Evolutionary conservation across 192 early-diverging fungal species (phyloP).

Genomic region (Podila horticola): DNA sequence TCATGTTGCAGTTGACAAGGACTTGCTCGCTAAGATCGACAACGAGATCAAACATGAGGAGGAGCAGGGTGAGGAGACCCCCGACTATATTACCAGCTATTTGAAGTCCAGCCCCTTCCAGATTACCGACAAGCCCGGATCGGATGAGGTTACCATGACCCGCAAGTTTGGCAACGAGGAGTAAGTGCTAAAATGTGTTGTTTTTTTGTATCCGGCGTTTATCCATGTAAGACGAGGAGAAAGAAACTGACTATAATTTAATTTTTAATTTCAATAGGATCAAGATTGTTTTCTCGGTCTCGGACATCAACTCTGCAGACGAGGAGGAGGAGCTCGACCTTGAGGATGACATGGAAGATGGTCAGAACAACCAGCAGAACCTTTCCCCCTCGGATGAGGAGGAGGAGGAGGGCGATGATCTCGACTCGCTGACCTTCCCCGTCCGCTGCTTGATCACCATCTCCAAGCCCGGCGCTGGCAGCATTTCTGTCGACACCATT

Average conservation of each 20-base stretch:
- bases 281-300: slow-evolving; percentile 87
- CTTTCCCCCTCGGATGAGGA: slow-evolving; percentile 57
- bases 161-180: slow-evolving; percentile 92
- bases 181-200: slow-evolving; percentile 55
- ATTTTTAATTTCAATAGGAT: slow-evolving; percentile 61
- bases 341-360: slow-evolving; percentile 63
- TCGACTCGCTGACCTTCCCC: slow-evolving; percentile 68
- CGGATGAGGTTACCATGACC: slow-evolving; percentile 82
- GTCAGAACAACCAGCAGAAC: slow-evolving; percentile 30
- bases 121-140: slow-evolving; percentile 83
- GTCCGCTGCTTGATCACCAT: slow-evolving; percentile 85
- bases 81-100: slow-evolving; percentile 46
- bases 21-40: slow-evolving; percentile 24
- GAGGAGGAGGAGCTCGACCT: slow-evolving; percentile 71
- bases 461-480: slow-evolving; percentile 72
- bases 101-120: slow-evolving; percentile 53
- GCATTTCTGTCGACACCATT: slow-evolving; percentile 83
- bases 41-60: slow-evolving; percentile 50
- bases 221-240: not conserved
- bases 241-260: not conserved
- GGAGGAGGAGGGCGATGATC: slow-evolving; percentile 73
- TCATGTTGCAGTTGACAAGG: slow-evolving; percentile 27
- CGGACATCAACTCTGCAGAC: slow-evolving; percentile 83
- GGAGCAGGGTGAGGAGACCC: slow-evolving; percentile 40
- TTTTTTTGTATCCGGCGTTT: slow-evolving; percentile 2